Evolutionary conservation across 2,329 filamentous ascomycete species (phyloP).

Genomic region (Orbilia javanica): DNA sequence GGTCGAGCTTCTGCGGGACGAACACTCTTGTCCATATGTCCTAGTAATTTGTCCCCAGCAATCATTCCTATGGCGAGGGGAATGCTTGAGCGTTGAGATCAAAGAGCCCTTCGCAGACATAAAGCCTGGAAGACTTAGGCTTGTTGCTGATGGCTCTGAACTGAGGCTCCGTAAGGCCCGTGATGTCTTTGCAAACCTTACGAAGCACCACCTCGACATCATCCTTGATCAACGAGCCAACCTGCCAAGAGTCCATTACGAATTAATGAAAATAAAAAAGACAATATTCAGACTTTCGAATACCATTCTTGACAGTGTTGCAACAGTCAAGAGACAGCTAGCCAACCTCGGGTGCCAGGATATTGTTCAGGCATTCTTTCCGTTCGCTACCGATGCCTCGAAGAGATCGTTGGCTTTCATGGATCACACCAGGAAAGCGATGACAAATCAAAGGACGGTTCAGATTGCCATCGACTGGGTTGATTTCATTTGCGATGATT

Average conservation of each 20-base stretch:
- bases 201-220: constrained; percentile 86
- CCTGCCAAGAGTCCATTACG: constrained; percentile 88
- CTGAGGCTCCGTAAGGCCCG: constrained; percentile 83
- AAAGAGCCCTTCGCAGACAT: constrained; percentile 85
- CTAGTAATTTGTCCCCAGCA: constrained; percentile 86
- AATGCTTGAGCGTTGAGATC: constrained; percentile 77
- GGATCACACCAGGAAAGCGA: constrained; percentile 92
- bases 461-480: constrained; percentile 96
- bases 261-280: constrained; percentile 92
- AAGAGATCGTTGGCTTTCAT: constrained; percentile 94
- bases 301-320: constrained; percentile 98
- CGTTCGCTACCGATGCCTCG: constrained; percentile 98
- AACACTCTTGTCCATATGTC: constrained; percentile 83
- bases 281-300: constrained; percentile 97
- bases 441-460: constrained; percentile 97
- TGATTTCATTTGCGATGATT: constrained; percentile 97
- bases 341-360: constrained; percentile 89
- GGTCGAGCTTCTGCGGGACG: constrained; percentile 76
- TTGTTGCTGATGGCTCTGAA: constrained; percentile 89
- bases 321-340: constrained; percentile 89
- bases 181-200: constrained; percentile 79
- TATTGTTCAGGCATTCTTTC: constrained; percentile 96
- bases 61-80: constrained; percentile 83
- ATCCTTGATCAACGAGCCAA: constrained; percentile 94
- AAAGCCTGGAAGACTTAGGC: constrained; percentile 84